Conservation (phyloP, 179 eudicot species). For the Heliamphora pulchella region DNA sequence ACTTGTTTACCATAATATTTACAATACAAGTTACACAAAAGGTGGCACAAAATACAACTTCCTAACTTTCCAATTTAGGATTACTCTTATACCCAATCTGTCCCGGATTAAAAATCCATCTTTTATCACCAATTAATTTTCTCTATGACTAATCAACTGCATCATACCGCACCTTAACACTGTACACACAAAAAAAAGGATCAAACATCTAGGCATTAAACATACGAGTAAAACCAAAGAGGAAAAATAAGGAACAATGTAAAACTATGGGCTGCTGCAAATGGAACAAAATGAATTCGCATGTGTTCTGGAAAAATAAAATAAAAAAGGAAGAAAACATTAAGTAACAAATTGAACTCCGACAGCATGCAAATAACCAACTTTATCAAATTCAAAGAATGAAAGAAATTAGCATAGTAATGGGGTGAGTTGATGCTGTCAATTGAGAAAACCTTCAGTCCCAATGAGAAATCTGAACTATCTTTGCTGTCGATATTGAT, state of each 20-base stretch:
- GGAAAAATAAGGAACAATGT: background rate
- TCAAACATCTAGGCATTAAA: background rate
- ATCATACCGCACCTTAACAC: background rate
- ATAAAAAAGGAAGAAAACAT: background rate
- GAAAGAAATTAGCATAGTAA: background rate
- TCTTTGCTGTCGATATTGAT: slow-evolving; percentile 60
- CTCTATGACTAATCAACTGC: background rate
- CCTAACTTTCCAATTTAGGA: background rate
- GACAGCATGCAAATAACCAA: background rate
- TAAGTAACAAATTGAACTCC: background rate
- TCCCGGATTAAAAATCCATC: background rate
- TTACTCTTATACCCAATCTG: background rate
- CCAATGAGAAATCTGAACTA: slow-evolving; percentile 58
- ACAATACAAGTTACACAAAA: background rate
- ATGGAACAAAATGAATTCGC: slow-evolving; percentile 3
- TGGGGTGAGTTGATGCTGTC: background rate
- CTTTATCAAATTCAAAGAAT: background rate
- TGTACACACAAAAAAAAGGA: background rate
- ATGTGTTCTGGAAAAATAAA: background rate
- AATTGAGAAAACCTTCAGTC: slow-evolving; percentile 54
- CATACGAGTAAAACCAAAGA: no score
- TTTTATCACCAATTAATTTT: background rate
- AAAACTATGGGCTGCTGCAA: background rate
- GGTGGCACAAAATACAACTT: background rate
- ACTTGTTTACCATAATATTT: background rate